Conservation (phyloP, 495 filamentous ascomycete genomes). For the Viridothelium virens region DNA sequence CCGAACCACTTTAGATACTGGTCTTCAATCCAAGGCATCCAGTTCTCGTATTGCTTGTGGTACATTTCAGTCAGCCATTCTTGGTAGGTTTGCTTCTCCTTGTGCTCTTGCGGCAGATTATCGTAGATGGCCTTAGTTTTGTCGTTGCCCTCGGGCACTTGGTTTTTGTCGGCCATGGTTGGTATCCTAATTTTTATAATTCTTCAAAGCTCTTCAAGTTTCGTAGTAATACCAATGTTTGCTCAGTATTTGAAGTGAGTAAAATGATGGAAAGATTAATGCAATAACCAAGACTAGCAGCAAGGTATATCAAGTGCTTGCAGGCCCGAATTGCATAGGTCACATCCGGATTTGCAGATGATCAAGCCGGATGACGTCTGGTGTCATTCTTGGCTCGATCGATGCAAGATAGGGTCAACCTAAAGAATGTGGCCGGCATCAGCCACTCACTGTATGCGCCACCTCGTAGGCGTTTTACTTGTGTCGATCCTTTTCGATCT, state of each 20-base stretch:
- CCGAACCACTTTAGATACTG: conserved; percentile 61
- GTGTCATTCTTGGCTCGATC: background rate
- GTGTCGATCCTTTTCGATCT: background rate
- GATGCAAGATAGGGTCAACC: background rate
- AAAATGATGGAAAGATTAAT: background rate
- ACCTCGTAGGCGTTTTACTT: background rate
- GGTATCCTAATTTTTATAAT: background rate
- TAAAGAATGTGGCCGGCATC: background rate
- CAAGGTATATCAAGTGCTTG: background rate
- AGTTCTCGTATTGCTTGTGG: conserved; percentile 59
- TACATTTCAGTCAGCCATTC: conserved; percentile 53
- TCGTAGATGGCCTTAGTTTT: conserved; percentile 27
- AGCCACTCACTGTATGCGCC: background rate
- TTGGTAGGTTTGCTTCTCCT: conserved; percentile 22
- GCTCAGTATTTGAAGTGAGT: too few species aligned
- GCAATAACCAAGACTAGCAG: background rate
- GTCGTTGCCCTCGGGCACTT: conserved; percentile 25
- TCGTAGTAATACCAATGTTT: too few species aligned
- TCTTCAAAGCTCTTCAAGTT: background rate
- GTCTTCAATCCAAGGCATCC: conserved; percentile 72
- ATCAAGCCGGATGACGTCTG: conserved; percentile 1
- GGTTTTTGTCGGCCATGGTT: conserved; percentile 16
- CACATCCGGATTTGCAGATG: background rate
- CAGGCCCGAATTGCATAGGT: too few species aligned
- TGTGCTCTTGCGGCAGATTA: conserved; percentile 22